phyloP scores from a whole-genome alignment of 257 asterid genomes.

The Solanum etuberosum region DNA sequence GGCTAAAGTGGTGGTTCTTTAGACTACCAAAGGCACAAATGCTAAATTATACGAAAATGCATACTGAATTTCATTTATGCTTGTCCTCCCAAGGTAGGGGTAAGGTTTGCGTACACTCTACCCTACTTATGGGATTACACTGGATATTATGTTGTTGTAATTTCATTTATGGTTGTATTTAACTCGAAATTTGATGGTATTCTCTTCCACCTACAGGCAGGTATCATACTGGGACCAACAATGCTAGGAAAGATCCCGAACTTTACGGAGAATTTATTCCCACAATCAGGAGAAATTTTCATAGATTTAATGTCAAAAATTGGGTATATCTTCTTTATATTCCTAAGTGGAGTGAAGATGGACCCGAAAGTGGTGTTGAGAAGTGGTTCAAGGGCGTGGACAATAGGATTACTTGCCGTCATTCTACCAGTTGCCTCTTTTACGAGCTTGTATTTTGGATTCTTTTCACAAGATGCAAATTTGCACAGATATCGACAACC shows the following conservation, averaged over 20 bases:
- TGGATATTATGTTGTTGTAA: not conserved
- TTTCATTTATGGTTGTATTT: not conserved
- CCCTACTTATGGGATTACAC: not conserved
- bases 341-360: slow-evolving; percentile 86
- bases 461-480: not conserved
- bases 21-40: not conserved
- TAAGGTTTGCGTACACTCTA: not conserved
- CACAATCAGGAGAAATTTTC: slow-evolving; percentile 48
- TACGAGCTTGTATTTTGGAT: not conserved
- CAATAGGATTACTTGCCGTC: slow-evolving; percentile 43
- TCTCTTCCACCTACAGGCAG: slow-evolving; percentile 43
- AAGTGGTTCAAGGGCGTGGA: slow-evolving; percentile 73
- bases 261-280: slow-evolving; percentile 24
- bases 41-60: not conserved
- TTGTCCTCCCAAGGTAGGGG: not conserved
- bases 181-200: not conserved
- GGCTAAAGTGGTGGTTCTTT: not conserved
- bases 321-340: slow-evolving; percentile 72
- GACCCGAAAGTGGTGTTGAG: slow-evolving; percentile 57
- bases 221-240: slow-evolving; percentile 72
- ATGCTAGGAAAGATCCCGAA: slow-evolving; percentile 32
- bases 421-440: slow-evolving; percentile 27
- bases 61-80: not conserved
- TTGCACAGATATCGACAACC: slow-evolving; percentile 33
- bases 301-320: slow-evolving; percentile 58